Evolutionary conservation across 495 filamentous ascomycete species (phyloP), one percentile per base, ranked within the genome.

Genomic region (Penicillium waksmanii): DNA sequence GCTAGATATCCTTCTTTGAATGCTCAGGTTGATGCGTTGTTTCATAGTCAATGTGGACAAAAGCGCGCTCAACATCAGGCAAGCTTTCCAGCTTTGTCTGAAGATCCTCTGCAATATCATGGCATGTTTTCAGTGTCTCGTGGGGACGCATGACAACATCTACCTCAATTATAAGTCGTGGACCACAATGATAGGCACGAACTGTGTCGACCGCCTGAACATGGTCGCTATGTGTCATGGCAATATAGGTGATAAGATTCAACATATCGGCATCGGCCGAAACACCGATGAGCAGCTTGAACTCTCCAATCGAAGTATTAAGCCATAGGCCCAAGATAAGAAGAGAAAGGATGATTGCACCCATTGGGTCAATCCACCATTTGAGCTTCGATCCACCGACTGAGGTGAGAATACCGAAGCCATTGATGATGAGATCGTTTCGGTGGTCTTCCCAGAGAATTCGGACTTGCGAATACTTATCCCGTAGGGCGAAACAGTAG

Each of bases 31-130:
- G 36, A n/a, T 38, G 36, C 15, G 36, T 38, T 38, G 36, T 38
- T n/a, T 55, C 53, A 35, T 55, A 55, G 21, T 55, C 53, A 9
- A 55, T 15, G 46, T 55, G 53, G n/a, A 55, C 53, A 18, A 47
- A 55, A 5, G 53, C 53, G 25, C 53, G 43, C 53, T 55, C 53
- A 40, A 55, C 36, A 38, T n/a, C 36, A 38, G 36, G 36, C 36
- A 38, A n/a, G 15, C 40, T 56, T 40, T 56, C 54, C 6, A 56
- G n/a, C 10, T 56, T 56, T 7, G n/a, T 43, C 18, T 56, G 54
- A 17, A 56, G n/a, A 19, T 56, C 54, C 18, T 56, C 42, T 9
- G 54, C 40, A 36, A 56, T 33, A 56, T 56, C 54, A 36, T 56
- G 43, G 35, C 42, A 47, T n/a, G 27, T 31, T n/a, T 36, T 36